Base-by-base conservation (phyloP, 73 alveolate species). In the Urostyla sp. region DNA sequence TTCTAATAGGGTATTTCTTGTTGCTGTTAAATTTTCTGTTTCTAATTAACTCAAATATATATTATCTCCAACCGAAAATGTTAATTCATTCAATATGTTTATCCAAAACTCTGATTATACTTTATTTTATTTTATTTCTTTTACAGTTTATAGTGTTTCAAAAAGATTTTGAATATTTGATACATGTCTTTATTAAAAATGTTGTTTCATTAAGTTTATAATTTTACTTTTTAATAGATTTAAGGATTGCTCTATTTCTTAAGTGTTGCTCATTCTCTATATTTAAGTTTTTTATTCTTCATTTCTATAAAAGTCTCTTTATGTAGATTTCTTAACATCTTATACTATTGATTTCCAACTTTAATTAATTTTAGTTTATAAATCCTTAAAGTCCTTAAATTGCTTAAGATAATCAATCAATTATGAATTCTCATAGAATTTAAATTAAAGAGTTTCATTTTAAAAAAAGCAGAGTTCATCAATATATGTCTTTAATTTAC, bases 31-130 rank as follows among this genome's bases (percentile, higher is more conserved):
- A 21, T 48, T 28, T 30, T 69, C 69, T 46, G 44, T 28, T 30
- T 69, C 67, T 1, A 69, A 6, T 27, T 46, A 2, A 6, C 67
- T 53, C 11, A 69, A 1, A 24, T 46, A 69, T 24, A 69, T 46
- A 46, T 69, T 69, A 48, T 69, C 83, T 20, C 55, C 56, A 37
- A 69, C 27, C 11, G 83, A 23, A 6, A 48, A 20, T 5, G 83
- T 69, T n/a, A 31, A 13, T 35, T 69, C 83, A 26, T 2, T 15
- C 18, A 69, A 15, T 48, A 69, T 32, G 8, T 49, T 5, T n/a
- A 24, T 7, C 15, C 44, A 24, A 6, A 13, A 38, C 4, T 69
- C 83, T 20, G n/a, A 7, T 63, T 23, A 6, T 5, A 63, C 60
- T 40, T 63, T 63, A 21, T 40, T 38, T 38, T 63, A 46, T 5